These are phyloP conservation scores for Teratosphaeriaceae sp. DNA, from an alignment of 2,329 filamentous ascomycete species.

Conservation along the genomic window DNA sequence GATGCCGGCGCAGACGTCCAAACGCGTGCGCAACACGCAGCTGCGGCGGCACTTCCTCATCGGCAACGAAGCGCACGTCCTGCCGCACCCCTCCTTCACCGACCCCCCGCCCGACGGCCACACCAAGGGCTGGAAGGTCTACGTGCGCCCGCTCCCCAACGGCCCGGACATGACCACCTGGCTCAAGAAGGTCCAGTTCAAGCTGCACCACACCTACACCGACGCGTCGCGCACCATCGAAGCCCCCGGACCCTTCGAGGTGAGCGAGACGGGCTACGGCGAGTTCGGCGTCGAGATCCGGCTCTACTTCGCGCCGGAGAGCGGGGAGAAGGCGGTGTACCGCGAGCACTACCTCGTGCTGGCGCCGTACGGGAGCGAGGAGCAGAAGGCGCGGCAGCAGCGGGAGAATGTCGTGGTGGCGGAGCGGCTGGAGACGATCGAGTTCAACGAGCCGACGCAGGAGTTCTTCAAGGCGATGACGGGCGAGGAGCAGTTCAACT, in stretches of 20 bases:
- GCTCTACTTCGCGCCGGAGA: conserved; percentile 83
- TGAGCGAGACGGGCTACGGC: conserved; percentile 93
- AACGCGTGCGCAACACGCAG: conserved; percentile 29
- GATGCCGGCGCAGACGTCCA: conserved; percentile 31
- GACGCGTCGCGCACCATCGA: conserved; percentile 85
- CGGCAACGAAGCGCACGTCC: conserved; percentile 43
- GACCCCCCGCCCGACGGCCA: conserved; percentile 77
- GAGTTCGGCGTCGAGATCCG: conserved; percentile 97
- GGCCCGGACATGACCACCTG: conserved; percentile 84
- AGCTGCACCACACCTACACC: conserved; percentile 93
- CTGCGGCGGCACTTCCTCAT: conserved; percentile 36
- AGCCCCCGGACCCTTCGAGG: conserved; percentile 65
- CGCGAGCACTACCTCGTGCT: conserved; percentile 87
- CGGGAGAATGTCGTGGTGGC: conserved; percentile 60
- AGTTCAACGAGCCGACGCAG: conserved; percentile 96
- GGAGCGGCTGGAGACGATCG: conserved; percentile 86
- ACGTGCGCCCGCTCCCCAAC: conserved; percentile 82
- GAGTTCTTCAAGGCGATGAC: conserved; percentile 85
- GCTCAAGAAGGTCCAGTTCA: conserved; percentile 96
- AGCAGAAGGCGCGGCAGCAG: conserved; percentile 62
- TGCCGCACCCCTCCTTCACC: conserved; percentile 72
- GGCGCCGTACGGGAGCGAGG: conserved; percentile 76
- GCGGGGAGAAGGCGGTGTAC: conserved; percentile 90
- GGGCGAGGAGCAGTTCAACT: conserved; percentile 54
- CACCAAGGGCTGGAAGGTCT: conserved; percentile 95